phyloP scores from a whole-genome alignment of 2,329 filamentous ascomycete species.

The Fusarium oligoseptatum region DNA sequence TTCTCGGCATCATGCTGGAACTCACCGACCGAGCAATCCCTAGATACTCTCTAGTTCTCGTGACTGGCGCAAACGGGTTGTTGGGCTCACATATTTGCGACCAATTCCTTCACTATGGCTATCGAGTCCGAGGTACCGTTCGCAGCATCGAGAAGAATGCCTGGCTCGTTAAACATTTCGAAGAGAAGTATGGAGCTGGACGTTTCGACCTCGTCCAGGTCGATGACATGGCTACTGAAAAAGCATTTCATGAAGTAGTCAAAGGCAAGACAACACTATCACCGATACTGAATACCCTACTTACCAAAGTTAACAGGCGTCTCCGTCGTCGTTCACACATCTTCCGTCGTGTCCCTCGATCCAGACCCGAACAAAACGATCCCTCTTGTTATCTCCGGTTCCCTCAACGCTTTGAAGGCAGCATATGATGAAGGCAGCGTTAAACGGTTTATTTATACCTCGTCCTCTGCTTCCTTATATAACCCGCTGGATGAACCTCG shows the following conservation, averaged over 20 bases:
- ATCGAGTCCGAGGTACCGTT: slow-evolving; percentile 58
- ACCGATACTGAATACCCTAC: neutral
- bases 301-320: slow-evolving; percentile 23
- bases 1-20: neutral
- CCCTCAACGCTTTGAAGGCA: slow-evolving; percentile 50
- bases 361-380: slow-evolving; percentile 57
- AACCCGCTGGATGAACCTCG: neutral
- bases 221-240: slow-evolving; percentile 46
- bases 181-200: slow-evolving; percentile 48
- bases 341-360: slow-evolving; percentile 51
- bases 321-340: slow-evolving; percentile 55
- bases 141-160: slow-evolving; percentile 49
- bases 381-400: slow-evolving; percentile 48
- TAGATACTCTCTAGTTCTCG: slow-evolving; percentile 49
- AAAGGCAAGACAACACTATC: slow-evolving; percentile 28
- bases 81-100: slow-evolving; percentile 55
- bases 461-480: slow-evolving; percentile 26
- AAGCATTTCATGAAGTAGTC: slow-evolving; percentile 44
- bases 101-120: slow-evolving; percentile 54
- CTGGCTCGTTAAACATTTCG: slow-evolving; percentile 48
- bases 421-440: slow-evolving; percentile 52
- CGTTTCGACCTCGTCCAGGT: slow-evolving; percentile 51
- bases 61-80: slow-evolving; percentile 57
- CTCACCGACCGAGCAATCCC: neutral
- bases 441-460: slow-evolving; percentile 53